Conservation (phyloP, 345 rosid species). For the Excoecaria cochinchinensis region DNA sequence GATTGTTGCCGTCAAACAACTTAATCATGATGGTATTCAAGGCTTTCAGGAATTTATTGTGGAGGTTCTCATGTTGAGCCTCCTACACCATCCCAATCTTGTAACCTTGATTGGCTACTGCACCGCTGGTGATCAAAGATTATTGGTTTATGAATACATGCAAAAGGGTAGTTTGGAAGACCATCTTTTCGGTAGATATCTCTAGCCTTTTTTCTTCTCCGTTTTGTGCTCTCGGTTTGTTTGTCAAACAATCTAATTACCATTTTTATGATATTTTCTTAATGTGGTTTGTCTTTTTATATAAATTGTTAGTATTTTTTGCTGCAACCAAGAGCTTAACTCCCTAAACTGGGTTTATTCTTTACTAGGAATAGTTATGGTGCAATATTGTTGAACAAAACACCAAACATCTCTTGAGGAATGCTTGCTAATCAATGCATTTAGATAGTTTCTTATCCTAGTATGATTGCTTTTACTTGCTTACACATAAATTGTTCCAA, state of each 20-base stretch:
- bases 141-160: conserved; percentile 95
- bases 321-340: not conserved
- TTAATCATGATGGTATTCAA: conserved; percentile 86
- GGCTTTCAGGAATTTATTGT: conserved; percentile 91
- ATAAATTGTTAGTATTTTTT: not conserved
- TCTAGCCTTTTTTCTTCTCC: not conserved
- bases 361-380: not conserved
- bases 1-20: conserved; percentile 91
- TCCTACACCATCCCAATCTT: conserved; percentile 81
- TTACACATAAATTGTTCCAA: not conserved
- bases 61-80: conserved; percentile 95
- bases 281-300: too few species aligned
- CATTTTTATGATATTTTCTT: too few species aligned
- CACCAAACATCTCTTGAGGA: not conserved
- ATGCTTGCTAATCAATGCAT: not conserved
- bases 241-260: not conserved
- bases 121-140: conserved; percentile 91
- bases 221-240: not conserved
- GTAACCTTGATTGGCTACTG: conserved; percentile 92
- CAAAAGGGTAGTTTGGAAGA: conserved; percentile 92
- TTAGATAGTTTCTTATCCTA: not conserved
- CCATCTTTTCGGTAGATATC: conserved; percentile 78
- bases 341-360: not conserved
- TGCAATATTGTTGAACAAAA: not conserved
- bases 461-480: not conserved